Base-by-base conservation (phyloP, 2,329 filamentous ascomycete genomes). In the Sporothrix variecibatus region DNA sequence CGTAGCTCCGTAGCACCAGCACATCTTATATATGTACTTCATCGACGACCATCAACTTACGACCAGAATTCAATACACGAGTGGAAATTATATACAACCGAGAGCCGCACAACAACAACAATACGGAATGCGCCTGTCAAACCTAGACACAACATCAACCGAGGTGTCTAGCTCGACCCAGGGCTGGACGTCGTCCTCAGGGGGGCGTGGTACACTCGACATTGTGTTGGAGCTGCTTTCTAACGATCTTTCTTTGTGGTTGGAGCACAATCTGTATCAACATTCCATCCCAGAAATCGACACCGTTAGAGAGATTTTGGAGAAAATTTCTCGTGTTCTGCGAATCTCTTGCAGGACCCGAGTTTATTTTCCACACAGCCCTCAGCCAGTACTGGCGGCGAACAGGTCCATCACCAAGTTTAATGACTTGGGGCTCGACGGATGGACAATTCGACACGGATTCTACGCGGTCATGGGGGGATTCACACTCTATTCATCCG, bases 401-500 rank as follows among this genome's bases (percentile, higher is more conserved):
- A 75, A 79, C 15, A 73, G 76, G 38, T 83, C 81, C 6, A 79
- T 83, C 23, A 77, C 78, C 72, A 78, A 78, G 11, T 62, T 74
- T 72, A 74, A n/a, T 56, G 76, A 53, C 2, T 53, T 65, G 43
- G 23, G 72, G 2, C 40, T 12, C 40, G 17, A 71, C 20, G 62
- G 79, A 2, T 86, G 84, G 84, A 84, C 81, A 0, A 11, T 60
- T 34, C 68, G 68, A 2, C 81, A 85, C 71, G 82, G 80, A 0
- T 85, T 85, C 74, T 83, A 81, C 71, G 82, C 80, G 3, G 82
- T 84, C 68, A 83, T 82, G 80, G 84, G 84, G 0, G 83, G 84
- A 2, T 81, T 84, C 84, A 0, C 43, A 7, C 68, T 71, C 8
- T 71, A 79, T 11, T 77, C 78, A 11, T 76, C 76, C 1, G 82